These are phyloP conservation scores for Hortiboletus campestris DNA, from an alignment of 768 basidiomycete genomes.

Conservation along the genomic window DNA sequence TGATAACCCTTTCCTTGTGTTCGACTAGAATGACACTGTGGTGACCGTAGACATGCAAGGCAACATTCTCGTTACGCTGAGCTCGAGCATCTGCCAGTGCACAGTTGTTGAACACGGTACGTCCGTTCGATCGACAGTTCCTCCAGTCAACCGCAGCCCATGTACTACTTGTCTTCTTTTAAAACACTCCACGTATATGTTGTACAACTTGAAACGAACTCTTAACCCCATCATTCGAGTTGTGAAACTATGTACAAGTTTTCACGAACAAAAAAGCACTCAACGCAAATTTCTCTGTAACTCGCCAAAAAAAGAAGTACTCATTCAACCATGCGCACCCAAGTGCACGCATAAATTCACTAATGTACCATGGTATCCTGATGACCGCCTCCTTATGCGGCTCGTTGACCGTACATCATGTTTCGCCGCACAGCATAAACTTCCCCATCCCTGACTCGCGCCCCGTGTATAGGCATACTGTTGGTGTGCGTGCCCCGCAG, in stretches of 20 bases:
- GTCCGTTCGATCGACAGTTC: no score
- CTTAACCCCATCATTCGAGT: no score
- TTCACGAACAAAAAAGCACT: neutral
- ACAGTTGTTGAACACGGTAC: no score
- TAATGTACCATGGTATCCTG: slow-evolving; percentile 22
- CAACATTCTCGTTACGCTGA: no score
- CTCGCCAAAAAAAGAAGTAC: neutral
- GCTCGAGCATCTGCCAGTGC: no score
- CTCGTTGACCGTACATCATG: slow-evolving; percentile 15
- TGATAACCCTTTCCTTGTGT: neutral
- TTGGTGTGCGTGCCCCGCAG: slow-evolving; percentile 20
- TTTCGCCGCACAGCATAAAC: slow-evolving; percentile 22
- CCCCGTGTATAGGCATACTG: slow-evolving; percentile 23
- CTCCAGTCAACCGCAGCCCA: no score
- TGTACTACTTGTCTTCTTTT: no score
- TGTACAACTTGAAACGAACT: no score
- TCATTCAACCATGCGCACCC: slow-evolving; percentile 18
- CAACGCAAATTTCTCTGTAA: no score
- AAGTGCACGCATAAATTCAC: slow-evolving; percentile 20
- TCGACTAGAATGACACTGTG: no score
- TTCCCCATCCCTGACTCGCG: slow-evolving; percentile 21
- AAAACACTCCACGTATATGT: no score
- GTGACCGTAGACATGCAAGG: no score
- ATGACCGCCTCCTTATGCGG: slow-evolving; percentile 26
- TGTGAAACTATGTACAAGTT: neutral